Base-by-base conservation (phyloP, 345 rosid species). In the Lepidium aucheri region DNA sequence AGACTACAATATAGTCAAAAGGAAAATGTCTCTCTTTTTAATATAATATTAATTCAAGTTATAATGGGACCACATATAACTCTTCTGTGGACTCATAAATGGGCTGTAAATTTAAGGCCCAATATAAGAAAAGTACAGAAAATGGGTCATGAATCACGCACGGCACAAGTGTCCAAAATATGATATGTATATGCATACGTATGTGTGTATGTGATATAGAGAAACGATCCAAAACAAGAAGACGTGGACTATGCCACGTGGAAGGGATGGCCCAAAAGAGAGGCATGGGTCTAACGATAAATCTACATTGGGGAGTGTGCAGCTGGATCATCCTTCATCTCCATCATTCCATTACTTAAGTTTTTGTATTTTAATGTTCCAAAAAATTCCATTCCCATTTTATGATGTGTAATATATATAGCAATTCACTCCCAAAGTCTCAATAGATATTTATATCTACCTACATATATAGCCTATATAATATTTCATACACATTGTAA, bases 231-330 rank as follows among this genome's bases (percentile, higher is more conserved):
- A 52, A 66, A 73, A 58, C 0, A 8, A 24, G 40, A 66, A 58
- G 68, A 60, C 41, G 36, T 66, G 68, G 77, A 74, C 9, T 0
- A 60, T 36, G 68, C 62, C 68, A 67, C 68, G 73, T 67, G 64
- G 73, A 67, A 26, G 54, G 1, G 22, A 70, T 47, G 59, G 50
- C 41, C 35, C 7, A 16, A 34, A 12, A 52, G 26, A 56, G 72
- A 67, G 73, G 73, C 77, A 55, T 74, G 77, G 73, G 51, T 45
- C 50, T 67, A 12, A 17, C 52, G 24, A 26, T 53, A 45, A 39
- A 53, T 53, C 38, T 28, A 60, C 68, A 9, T 74, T 10, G 77
- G 68, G 44, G 63, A 38, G 12, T 60, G 77, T 74, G 77, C 34
- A 22, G 50, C 6, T 72, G 65, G 65, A 72, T 71, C 30, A 67